Evolutionary conservation across 1,284 basidiomycete genomes (phyloP).

Genomic region (Fistulina hepatica): DNA sequence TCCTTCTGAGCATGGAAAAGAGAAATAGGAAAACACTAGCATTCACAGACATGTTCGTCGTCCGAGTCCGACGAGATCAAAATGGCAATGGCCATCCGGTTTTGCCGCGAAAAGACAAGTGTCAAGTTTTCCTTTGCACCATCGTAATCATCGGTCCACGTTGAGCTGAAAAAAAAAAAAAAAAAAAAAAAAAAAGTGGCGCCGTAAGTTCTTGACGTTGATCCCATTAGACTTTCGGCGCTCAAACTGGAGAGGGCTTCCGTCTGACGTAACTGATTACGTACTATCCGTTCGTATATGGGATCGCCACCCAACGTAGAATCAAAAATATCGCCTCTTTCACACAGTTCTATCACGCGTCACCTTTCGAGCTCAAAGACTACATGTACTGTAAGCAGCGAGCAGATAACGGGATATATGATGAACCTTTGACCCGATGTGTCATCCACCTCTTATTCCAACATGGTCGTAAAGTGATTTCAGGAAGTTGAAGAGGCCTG

Average conservation of each 20-base stretch:
- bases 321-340: constrained; percentile 77
- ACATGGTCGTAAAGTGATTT: constrained; percentile 13
- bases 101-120: no score
- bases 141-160: constrained; percentile 67
- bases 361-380: constrained; percentile 33
- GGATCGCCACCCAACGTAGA: no score
- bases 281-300: no score
- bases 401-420: constrained; percentile 86
- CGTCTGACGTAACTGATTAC: constrained; percentile 5
- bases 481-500: not conserved
- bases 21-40: no score
- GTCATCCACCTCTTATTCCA: constrained; percentile 80
- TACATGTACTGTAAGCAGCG: constrained; percentile 93
- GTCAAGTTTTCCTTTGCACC: no score
- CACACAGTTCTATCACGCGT: constrained; percentile 80
- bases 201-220: no score
- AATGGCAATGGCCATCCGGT: no score
- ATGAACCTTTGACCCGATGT: constrained; percentile 90
- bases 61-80: no score
- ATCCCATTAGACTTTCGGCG: no score
- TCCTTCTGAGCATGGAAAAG: no score
- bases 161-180: constrained; percentile 69
- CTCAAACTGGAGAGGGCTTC: not conserved
- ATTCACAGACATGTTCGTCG: no score
- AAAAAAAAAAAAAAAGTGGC: constrained; percentile 9